Percentiles rank a stretch among this genome's conserved stretches.
Evolutionary conservation across 169 alveolate species (phyloP).

Genomic region (Eimeria zaria): DNA sequence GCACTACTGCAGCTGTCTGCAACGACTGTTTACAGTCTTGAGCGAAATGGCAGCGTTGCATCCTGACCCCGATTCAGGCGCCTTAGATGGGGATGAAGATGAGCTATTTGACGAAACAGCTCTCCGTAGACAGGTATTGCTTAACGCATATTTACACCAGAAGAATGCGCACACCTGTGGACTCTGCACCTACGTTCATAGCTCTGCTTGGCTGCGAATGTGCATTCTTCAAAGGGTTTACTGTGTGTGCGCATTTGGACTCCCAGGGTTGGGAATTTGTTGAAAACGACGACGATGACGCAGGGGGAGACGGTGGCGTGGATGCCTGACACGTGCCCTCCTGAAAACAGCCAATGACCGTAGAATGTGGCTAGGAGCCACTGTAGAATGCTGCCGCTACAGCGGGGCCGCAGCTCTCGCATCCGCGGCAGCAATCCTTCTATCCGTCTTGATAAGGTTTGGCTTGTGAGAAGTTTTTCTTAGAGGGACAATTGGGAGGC

Average conservation of each 20-base stretch:
- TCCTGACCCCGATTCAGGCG: constrained; percentile 82
- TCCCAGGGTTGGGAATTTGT: constrained; percentile 76
- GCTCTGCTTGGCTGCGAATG: not conserved
- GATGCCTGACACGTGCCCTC: constrained; percentile 9
- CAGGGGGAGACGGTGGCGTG: constrained; percentile 1
- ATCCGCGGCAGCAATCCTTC: not conserved
- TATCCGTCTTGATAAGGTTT: not conserved
- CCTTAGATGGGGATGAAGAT: constrained; percentile 71
- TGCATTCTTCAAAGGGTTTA: not conserved
- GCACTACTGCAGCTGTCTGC: constrained; percentile 56
- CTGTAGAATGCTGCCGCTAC: not conserved
- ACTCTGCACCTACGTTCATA: not conserved
- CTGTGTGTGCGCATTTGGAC: not conserved
- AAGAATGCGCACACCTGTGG: not conserved
- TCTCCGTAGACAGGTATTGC: constrained; percentile 63
- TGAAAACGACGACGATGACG: constrained; percentile 49
- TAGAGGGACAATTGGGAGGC: not conserved
- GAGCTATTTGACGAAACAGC: constrained; percentile 67
- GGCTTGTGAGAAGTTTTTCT: not conserved
- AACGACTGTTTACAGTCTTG: constrained; percentile 61
- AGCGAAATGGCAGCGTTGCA: constrained; percentile 86
- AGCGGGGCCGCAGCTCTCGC: not conserved
- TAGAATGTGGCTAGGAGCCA: constrained; percentile 2
- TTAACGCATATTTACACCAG: not conserved
- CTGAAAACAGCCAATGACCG: not conserved